These are phyloP conservation scores for Litsea cubeba DNA, from an alignment of 164 flowering plant genomes.

Conservation along the genomic window DNA sequence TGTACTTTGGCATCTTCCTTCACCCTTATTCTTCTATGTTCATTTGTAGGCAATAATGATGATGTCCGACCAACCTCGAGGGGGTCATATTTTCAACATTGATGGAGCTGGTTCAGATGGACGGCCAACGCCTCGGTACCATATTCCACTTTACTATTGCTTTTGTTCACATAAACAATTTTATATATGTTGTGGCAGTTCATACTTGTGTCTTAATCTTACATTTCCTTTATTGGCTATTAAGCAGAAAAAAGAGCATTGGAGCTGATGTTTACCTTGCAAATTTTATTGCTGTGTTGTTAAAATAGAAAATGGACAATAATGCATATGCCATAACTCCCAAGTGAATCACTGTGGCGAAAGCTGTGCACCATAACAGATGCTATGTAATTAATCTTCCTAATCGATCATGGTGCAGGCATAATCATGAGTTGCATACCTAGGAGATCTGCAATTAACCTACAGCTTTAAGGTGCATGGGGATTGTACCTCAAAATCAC, in stretches of 20 bases:
- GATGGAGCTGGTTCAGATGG: slow-evolving; percentile 99
- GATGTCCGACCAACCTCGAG: slow-evolving; percentile 81
- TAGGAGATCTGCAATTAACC: too few relatives aligned
- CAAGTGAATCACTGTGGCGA: too few relatives aligned
- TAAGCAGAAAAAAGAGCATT: slow-evolving; percentile 2
- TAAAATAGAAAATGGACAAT: too few relatives aligned
- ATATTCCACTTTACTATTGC: slow-evolving; percentile 1
- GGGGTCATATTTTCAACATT: slow-evolving; percentile 93
- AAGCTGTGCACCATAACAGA: too few relatives aligned
- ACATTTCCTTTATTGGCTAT: background rate
- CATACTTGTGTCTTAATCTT: background rate
- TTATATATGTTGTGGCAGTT: background rate
- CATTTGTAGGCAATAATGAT: slow-evolving; percentile 76
- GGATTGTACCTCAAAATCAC: too few relatives aligned
- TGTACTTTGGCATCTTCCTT: background rate
- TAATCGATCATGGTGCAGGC: too few relatives aligned
- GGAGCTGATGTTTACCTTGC: background rate
- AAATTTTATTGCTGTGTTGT: too few relatives aligned
- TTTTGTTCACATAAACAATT: slow-evolving; percentile 1
- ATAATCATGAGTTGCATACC: too few relatives aligned
- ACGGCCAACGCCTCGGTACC: slow-evolving; percentile 90
- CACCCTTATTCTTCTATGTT: background rate
- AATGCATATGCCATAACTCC: too few relatives aligned
- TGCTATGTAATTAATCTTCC: too few relatives aligned
- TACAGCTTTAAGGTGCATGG: too few relatives aligned